These are phyloP conservation scores for Symbiodinium natans DNA, from an alignment of 73 alveolate genomes.

Conservation along the genomic window DNA sequence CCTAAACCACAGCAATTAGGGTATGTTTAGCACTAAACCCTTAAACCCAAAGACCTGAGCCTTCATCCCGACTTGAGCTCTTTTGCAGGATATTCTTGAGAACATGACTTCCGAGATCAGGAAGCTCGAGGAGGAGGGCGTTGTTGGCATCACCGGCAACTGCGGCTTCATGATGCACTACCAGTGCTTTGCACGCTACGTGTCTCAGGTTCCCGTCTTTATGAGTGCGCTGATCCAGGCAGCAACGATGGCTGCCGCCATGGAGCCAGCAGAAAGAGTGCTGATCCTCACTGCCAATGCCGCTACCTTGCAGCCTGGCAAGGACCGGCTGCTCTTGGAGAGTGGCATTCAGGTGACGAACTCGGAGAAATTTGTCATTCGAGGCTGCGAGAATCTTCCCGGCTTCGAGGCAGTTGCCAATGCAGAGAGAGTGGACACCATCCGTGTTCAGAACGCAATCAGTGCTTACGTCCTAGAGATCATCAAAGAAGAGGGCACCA, in stretches of 20 bases:
- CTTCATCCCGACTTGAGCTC: no score
- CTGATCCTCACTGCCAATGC: conserved; percentile 66
- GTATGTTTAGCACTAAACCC: no score
- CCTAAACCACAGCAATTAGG: no score
- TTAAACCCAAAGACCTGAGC: no score
- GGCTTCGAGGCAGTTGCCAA: conserved; percentile 89
- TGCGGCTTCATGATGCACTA: conserved; percentile 90
- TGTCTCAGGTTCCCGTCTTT: conserved; percentile 39
- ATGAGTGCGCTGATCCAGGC: conserved; percentile 80
- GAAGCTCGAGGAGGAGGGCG: conserved; percentile 15
- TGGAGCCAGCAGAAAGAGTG: conserved; percentile 37
- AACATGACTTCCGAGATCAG: conserved; percentile 2
- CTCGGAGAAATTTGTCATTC: conserved; percentile 37
- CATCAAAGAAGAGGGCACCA: not conserved
- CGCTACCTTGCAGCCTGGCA: conserved; percentile 38
- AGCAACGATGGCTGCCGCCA: conserved; percentile 57
- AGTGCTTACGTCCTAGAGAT: conserved; percentile 6
- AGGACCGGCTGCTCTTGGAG: conserved; percentile 41
- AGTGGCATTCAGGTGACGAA: conserved; percentile 40
- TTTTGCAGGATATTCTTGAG: no score
- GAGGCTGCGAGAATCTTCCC: conserved; percentile 18
- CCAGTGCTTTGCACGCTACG: conserved; percentile 44
- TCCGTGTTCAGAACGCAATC: conserved; percentile 25
- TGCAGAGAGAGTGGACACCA: conserved; percentile 86
- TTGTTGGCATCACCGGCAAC: conserved; percentile 68